These are phyloP conservation scores for Taphrina flavorubra DNA, from an alignment of 1,139 yeast genomes.

Conservation along the genomic window DNA sequence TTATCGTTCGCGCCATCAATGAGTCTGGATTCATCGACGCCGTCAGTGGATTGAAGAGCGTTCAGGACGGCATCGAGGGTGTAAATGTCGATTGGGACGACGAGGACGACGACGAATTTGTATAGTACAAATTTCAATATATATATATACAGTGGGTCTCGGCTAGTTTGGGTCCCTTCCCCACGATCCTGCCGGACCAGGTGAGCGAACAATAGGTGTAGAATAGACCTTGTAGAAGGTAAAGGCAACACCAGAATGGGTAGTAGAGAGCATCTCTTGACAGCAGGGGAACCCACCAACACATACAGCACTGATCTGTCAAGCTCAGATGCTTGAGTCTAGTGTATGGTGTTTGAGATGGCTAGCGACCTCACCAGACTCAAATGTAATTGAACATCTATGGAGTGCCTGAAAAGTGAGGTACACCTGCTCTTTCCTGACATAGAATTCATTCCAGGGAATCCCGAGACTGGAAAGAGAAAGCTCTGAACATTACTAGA, in stretches of 20 bases:
- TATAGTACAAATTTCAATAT: background rate
- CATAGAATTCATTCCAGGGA: background rate
- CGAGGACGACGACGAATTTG: too few species aligned
- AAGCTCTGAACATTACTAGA: background rate
- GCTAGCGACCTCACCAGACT: background rate
- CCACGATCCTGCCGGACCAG: too few species aligned
- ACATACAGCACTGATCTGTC: background rate
- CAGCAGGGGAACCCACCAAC: background rate
- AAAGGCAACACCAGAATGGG: too few species aligned
- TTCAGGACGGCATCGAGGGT: constrained; percentile 55
- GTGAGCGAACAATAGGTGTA: too few species aligned
- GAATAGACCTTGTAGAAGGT: too few species aligned
- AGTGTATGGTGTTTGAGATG: background rate
- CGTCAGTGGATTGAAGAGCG: constrained; percentile 73
- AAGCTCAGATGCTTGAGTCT: background rate
- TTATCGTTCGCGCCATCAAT: constrained; percentile 71
- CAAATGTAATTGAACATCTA: background rate
- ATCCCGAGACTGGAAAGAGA: background rate
- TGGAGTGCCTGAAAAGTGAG: background rate
- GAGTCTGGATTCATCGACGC: constrained; percentile 71
- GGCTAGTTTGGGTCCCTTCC: too few species aligned
- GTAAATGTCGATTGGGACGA: constrained; percentile 29
- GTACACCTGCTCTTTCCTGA: background rate
- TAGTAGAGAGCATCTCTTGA: too few species aligned
- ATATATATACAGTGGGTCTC: too few species aligned